Conservation (phyloP, 108 stramenopile species). For the Cylindrotheca closterium region DNA sequence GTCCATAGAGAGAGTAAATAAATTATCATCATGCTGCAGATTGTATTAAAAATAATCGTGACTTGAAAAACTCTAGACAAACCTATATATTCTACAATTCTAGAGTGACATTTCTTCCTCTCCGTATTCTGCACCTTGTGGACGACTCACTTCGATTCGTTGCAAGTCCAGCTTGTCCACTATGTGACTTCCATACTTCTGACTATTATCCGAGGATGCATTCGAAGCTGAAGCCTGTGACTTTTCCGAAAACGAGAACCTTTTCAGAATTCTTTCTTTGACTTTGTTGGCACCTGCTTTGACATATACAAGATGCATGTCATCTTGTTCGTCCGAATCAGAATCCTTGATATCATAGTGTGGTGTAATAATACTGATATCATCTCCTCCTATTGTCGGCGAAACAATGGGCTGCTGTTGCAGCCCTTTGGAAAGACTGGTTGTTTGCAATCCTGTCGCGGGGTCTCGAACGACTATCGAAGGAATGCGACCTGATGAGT, state of each 20-base stretch:
- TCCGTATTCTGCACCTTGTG: slow-evolving; percentile 34
- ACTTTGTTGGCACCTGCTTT: not conserved
- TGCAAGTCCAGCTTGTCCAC: slow-evolving; percentile 31
- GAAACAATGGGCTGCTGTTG: not conserved
- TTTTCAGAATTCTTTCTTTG: not conserved
- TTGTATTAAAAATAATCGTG: too few species aligned
- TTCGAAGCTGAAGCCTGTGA: not conserved
- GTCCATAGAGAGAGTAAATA: slow-evolving; percentile 13
- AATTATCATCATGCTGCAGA: too few species aligned
- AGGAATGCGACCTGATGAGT: not conserved
- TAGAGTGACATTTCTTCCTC: slow-evolving; percentile 41
- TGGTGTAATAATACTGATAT: not conserved
- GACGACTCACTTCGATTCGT: slow-evolving; percentile 32
- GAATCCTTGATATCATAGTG: not conserved
- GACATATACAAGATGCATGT: slow-evolving; percentile 1
- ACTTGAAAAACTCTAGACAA: too few species aligned
- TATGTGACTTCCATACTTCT: slow-evolving; percentile 23
- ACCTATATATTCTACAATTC: too few species aligned
- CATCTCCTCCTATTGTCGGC: not conserved
- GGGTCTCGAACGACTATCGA: not conserved
- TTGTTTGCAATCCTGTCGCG: not conserved
- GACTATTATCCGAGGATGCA: not conserved
- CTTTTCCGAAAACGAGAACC: not conserved
- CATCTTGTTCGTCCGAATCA: slow-evolving; percentile 6
- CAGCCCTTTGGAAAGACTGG: not conserved